These are phyloP conservation scores for Simplicillium aogashimaense DNA, from an alignment of 2,329 filamentous ascomycete genomes.

Conservation along the genomic window DNA sequence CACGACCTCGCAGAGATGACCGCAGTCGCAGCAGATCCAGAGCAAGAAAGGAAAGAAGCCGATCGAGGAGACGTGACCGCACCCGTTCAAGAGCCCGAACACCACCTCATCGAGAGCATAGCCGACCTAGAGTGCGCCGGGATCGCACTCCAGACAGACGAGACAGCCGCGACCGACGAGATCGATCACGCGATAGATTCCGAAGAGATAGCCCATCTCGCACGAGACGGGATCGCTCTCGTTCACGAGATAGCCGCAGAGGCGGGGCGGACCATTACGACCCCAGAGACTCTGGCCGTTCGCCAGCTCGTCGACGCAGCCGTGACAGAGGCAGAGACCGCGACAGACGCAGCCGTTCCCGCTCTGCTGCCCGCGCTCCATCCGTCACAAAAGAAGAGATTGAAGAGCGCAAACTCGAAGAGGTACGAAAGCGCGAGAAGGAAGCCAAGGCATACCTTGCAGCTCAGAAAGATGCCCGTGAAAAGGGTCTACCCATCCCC, in stretches of 20 bases:
- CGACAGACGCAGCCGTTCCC: constrained; percentile 30
- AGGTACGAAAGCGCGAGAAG: constrained; percentile 18
- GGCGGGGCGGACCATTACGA: constrained; percentile 20
- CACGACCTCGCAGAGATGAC: constrained; percentile 23
- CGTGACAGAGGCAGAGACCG: constrained; percentile 15
- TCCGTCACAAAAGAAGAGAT: constrained; percentile 30
- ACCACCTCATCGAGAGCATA: constrained; percentile 19
- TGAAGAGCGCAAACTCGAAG: constrained; percentile 21
- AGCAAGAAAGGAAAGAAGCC: constrained; percentile 23
- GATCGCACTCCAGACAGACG: constrained; percentile 5
- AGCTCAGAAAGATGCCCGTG: constrained; percentile 49
- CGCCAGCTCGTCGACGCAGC: constrained; percentile 13
- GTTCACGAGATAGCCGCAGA: constrained; percentile 14
- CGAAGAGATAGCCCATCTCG: constrained; percentile 22
- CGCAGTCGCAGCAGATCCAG: constrained; percentile 23
- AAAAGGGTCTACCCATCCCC: constrained; percentile 47
- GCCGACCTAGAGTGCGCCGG: constrained; percentile 12
- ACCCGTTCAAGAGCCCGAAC: constrained; percentile 24
- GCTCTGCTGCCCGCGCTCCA: constrained; percentile 25
- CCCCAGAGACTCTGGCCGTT: constrained; percentile 16
- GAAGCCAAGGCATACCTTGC: constrained; percentile 52
- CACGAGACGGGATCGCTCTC: constrained; percentile 13
- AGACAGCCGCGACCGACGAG: constrained; percentile 19
- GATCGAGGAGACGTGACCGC: constrained; percentile 23
- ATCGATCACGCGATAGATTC: constrained; percentile 16